Conservation (phyloP, 805 yeast species). For the Priceomyces castillae region DNA sequence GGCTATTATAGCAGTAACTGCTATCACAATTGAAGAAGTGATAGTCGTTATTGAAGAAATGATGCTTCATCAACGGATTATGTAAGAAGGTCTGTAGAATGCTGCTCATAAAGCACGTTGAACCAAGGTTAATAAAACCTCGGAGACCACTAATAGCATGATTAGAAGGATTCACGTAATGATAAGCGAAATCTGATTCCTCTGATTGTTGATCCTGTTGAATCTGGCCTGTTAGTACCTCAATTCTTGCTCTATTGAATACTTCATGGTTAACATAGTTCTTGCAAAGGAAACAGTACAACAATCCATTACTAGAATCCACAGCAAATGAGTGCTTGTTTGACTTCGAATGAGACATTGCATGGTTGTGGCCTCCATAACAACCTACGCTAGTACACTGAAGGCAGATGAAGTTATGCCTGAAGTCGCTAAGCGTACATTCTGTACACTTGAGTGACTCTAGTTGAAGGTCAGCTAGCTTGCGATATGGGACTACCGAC, state of each 20-base stretch:
- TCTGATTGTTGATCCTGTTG: conserved; percentile 1
- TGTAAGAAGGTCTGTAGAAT: conserved; percentile 87
- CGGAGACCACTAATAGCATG: conserved; percentile 74
- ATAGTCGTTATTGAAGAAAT: conserved; percentile 66
- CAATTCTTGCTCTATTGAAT: conserved; percentile 50
- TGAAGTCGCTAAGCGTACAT: conserved; percentile 42
- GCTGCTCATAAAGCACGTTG: conserved; percentile 95
- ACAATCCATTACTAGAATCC: conserved; percentile 62
- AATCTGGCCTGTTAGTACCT: conserved; percentile 15
- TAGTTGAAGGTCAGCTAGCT: conserved; percentile 41
- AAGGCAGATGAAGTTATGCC: conserved; percentile 58
- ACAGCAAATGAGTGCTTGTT: conserved; percentile 45
- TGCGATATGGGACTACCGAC: conserved; percentile 31
- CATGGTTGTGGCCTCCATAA: conserved; percentile 40
- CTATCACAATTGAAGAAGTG: conserved; percentile 56
- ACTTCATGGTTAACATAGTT: conserved; percentile 63
- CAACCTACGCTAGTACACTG: conserved; percentile 82
- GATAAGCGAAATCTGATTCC: conserved; percentile 6
- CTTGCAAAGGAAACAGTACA: conserved; percentile 78
- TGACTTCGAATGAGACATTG: conserved; percentile 29
- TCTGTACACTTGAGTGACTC: conserved; percentile 50
- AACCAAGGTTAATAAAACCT: conserved; percentile 92
- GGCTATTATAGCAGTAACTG: conserved; percentile 17
- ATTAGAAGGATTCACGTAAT: conserved; percentile 38
- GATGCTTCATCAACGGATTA: conserved; percentile 80